Evolutionary conservation across 495 filamentous ascomycete species (phyloP).

Genomic region (Penicillium malachiteum): DNA sequence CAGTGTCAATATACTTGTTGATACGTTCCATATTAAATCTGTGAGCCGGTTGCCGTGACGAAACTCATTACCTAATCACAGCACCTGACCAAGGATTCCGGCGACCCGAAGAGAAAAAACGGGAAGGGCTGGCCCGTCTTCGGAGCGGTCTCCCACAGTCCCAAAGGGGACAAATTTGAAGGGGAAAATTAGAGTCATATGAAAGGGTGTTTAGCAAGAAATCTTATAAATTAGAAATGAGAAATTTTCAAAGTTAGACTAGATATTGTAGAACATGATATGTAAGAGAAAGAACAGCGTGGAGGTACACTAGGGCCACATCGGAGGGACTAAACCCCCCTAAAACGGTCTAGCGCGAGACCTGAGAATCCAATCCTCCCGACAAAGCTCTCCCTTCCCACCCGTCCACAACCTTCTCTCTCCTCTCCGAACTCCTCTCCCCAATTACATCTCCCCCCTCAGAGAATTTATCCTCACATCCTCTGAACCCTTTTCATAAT

Average conservation of each 20-base stretch:
- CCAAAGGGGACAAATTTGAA: background rate
- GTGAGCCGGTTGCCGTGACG: slow-evolving; percentile 35
- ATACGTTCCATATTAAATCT: background rate
- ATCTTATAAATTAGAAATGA: background rate
- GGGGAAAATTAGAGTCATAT: slow-evolving; percentile 16
- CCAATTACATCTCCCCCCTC: slow-evolving; percentile 51
- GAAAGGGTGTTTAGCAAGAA: background rate
- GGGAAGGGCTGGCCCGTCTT: slow-evolving; percentile 36
- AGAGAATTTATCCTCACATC: slow-evolving; percentile 47
- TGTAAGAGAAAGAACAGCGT: slow-evolving; percentile 14
- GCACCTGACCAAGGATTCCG: slow-evolving; percentile 36
- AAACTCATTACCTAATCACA: slow-evolving; percentile 38
- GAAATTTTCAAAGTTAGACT: background rate
- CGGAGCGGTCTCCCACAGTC: slow-evolving; percentile 9
- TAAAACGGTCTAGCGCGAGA: slow-evolving; percentile 47
- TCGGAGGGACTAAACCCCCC: slow-evolving; percentile 44
- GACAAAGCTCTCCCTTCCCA: slow-evolving; percentile 56
- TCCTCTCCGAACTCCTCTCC: slow-evolving; percentile 47
- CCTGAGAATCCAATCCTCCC: slow-evolving; percentile 48
- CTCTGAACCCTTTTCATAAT: slow-evolving; percentile 65
- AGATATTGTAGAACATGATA: background rate
- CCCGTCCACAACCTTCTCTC: slow-evolving; percentile 49
- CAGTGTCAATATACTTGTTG: background rate
- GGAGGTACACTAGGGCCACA: slow-evolving; percentile 44
- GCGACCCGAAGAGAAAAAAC: slow-evolving; percentile 45